Base-by-base conservation (phyloP, 2,329 filamentous ascomycete species). In the Aspergillus novoparasiticus region DNA sequence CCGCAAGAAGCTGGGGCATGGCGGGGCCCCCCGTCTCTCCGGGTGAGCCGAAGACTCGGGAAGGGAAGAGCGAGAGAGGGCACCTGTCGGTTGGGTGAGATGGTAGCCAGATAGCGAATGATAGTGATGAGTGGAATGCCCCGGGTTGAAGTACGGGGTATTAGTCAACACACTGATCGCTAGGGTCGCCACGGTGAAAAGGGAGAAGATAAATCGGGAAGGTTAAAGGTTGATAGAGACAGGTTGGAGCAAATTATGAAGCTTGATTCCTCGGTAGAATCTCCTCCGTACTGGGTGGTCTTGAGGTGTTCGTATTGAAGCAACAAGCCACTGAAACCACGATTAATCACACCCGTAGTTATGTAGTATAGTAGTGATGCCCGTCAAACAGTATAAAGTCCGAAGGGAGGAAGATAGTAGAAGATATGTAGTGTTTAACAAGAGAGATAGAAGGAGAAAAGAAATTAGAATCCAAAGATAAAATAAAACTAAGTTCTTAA, bases 171-270 rank as follows among this genome's bases (percentile, higher is more conserved):
- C 73, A 69, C 70, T 75, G 68, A 76, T 73, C 65, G 74, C 76
- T 63, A 80, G 71, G 65, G 76, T 76, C 75, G 78, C 78, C 78
- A 80, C 75, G 74, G 65, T 79, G 77, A 71, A 68, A 41, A 56
- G 65, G 45, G 57, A 57, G 46, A 50, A 23, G 64, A 56, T 57
- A 55, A 60, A 60, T 55, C 51, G 51, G 32, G 16, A 39, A 39
- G 30, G 32, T 26, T 36, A 58, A 62, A 58, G 39, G 36, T 57
- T 51, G 60, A 59, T 53, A n/a, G 4, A 57, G 56, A 58, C 19
- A n/a, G 34, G 34, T 14, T 36, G 23, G 16, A 26, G 14, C 21
- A 19, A 39, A 36, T 39, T 39, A 9, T 55, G 16, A 26, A 55
- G 51, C 51, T 39, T 55, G 51, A n/a, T 36, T 23, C 36, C 32